A percentile compares a stretch with the other conserved stretches of the same genome.
Conservation (phyloP, 768 basidiomycete genomes). For the Scleroderma citrinum region DNA sequence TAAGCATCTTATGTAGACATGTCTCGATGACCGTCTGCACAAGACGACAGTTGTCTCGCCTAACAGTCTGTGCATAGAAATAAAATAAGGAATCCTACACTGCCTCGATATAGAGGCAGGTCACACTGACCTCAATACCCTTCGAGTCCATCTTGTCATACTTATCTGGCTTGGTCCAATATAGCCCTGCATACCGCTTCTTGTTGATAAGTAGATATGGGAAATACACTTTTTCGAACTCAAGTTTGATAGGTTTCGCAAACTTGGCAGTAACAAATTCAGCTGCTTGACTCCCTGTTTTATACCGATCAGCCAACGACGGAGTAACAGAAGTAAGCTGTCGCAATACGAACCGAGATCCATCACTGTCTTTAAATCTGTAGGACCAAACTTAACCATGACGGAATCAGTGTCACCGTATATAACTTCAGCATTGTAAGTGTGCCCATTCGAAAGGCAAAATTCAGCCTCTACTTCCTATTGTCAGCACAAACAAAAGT, state of each 20-base stretch:
- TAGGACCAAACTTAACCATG: constrained; percentile 95
- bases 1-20: constrained; percentile 95
- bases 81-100: background rate
- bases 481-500: too few species aligned
- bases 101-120: background rate
- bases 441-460: constrained; percentile 75
- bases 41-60: constrained; percentile 96
- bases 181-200: constrained; percentile 96
- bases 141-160: constrained; percentile 99
- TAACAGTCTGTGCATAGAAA: constrained; percentile 68
- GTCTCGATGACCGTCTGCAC: constrained; percentile 98
- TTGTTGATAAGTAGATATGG: constrained; percentile 98
- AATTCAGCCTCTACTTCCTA: constrained; percentile 90
- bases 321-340: background rate
- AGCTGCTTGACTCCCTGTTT: constrained; percentile 83
- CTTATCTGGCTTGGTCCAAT: constrained; percentile 94
- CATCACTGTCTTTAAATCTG: constrained; percentile 85
- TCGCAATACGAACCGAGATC: constrained; percentile 57
- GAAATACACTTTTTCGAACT: constrained; percentile 99
- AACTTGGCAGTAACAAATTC: constrained; percentile 88
- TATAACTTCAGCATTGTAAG: constrained; percentile 88
- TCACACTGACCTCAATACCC: constrained; percentile 81
- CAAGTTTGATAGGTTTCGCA: constrained; percentile 93
- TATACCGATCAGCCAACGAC: background rate
- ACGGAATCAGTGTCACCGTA: constrained; percentile 99